These are phyloP conservation scores for Puccinia polysora DNA, from an alignment of 1,284 basidiomycete species.

Conservation along the genomic window DNA sequence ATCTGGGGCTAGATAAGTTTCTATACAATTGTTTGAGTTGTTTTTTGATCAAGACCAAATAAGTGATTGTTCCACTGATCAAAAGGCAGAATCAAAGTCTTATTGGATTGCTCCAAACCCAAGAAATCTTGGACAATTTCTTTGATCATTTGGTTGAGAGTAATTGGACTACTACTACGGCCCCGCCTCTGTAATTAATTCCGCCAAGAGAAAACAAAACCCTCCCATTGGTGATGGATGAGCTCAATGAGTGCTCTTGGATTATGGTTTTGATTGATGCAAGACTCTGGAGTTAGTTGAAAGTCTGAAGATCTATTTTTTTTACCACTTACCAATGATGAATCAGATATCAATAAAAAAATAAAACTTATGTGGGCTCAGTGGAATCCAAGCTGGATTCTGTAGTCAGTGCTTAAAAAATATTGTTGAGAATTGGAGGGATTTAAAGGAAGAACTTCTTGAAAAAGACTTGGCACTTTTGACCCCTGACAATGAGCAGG, in stretches of 20 bases:
- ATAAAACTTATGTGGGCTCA: too few relatives aligned
- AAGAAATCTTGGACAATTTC: slow-evolving; percentile 36
- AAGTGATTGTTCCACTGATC: slow-evolving; percentile 86
- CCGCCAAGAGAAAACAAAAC: neutral
- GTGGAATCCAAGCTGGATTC: too few relatives aligned
- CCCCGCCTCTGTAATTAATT: slow-evolving; percentile 4
- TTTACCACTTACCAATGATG: neutral
- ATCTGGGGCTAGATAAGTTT: slow-evolving; percentile 59
- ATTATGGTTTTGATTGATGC: too few relatives aligned
- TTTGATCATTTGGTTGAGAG: slow-evolving; percentile 32
- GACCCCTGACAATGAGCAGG: too few relatives aligned
- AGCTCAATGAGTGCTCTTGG: too few relatives aligned
- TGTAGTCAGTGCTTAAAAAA: slow-evolving; percentile 28
- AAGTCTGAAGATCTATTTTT: neutral
- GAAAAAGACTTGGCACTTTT: too few relatives aligned
- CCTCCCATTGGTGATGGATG: neutral
- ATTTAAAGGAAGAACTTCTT: slow-evolving; percentile 26
- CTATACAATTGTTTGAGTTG: slow-evolving; percentile 80
- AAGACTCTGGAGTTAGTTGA: too few relatives aligned
- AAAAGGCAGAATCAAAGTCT: slow-evolving; percentile 56
- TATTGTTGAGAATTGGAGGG: slow-evolving; percentile 34
- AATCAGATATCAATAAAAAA: neutral
- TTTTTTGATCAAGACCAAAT: slow-evolving; percentile 80
- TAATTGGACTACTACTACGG: neutral
- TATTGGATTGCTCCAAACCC: slow-evolving; percentile 18